A percentile compares a stretch with the other conserved stretches of the same genome.
Evolutionary conservation across 2,329 filamentous ascomycete genomes (phyloP).

Genomic region (Aquanectria penicillioides): DNA sequence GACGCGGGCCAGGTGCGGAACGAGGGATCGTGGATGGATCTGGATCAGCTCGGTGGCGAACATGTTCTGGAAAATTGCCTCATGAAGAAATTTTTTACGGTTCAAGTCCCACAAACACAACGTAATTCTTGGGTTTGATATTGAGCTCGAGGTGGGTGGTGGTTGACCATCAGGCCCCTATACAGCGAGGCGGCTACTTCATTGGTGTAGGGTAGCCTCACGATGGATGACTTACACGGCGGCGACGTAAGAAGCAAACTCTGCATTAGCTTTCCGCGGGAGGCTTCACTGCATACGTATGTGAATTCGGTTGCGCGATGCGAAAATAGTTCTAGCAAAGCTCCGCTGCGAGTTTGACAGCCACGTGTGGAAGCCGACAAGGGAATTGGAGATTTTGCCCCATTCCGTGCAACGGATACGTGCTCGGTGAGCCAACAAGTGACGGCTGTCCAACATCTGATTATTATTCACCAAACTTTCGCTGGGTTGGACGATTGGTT

Average conservation of each 20-base stretch:
- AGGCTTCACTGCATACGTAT: neutral
- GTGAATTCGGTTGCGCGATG: neutral
- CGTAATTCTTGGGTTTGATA: too few relatives aligned
- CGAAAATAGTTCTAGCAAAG: neutral
- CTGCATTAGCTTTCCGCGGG: neutral
- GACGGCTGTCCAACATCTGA: constrained; percentile 16
- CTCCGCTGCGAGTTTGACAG: neutral
- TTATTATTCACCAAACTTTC: neutral
- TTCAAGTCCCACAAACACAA: too few relatives aligned
- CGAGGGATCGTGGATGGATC: constrained; percentile 12
- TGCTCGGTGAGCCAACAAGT: neutral
- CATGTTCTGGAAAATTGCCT: constrained; percentile 17
- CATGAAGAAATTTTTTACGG: too few relatives aligned
- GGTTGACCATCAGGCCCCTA: too few relatives aligned
- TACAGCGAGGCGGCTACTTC: too few relatives aligned
- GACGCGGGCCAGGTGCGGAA: constrained; percentile 6
- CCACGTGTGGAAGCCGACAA: constrained; percentile 2
- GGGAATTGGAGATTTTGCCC: constrained; percentile 4
- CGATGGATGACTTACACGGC: constrained; percentile 4
- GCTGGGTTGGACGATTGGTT: too few relatives aligned
- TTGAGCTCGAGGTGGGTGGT: too few relatives aligned
- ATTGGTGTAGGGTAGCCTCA: neutral
- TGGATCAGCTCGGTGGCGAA: constrained; percentile 20
- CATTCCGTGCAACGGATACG: too few relatives aligned
- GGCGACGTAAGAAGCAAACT: neutral